Base-by-base conservation (phyloP, 345 rosid genomes). In the Citropsis articulata region DNA sequence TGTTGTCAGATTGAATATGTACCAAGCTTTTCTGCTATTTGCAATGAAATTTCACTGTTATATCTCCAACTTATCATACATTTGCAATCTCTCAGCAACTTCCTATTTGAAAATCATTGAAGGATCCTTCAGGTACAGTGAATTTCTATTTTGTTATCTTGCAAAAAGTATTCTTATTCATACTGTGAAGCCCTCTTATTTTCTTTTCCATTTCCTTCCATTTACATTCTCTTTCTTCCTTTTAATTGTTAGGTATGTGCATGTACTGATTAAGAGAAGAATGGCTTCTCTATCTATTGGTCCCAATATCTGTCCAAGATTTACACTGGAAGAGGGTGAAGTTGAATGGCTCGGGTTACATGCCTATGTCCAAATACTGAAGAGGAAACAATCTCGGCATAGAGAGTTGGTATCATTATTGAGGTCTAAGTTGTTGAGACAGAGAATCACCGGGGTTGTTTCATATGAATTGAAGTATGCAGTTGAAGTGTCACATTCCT, bases 31-130 rank as follows among this genome's bases (percentile, higher is more conserved):
- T 77, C 74, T 95, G 83, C 71, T 93, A 75, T 86, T 90, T 79
- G 98, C 97, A 25, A 93, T 95, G 97, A 95, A 93, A 78, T 91
- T 86, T 79, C 98, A 91, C 67, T 88, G 97, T 80, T 90, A 89
- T 73, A 75, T 87, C 40, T 81, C 87, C 10, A 89, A 89, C 63
- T 69, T 92, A 80, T 88, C 88, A 4, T 80, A 82, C 79, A 81
- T 87, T 55, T 90, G 92, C 90, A 85, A 83, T 78, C 78, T 90
- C 57, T 55, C 40, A 3, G 75, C 91, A 28, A 78, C 55, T 65
- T 78, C 60, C 65, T 79, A 82, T 77, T 70, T 82, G 73, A 82
- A 79, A 66, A 81, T 84, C 69, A 89, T 93, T 73, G 84, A 78
- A 78, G 80, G 30, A 27, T 87, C 95, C 78, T 82, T 89, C 57